Conservation (phyloP, 202 grass and related monocot genomes). For the Carex arenaria region DNA sequence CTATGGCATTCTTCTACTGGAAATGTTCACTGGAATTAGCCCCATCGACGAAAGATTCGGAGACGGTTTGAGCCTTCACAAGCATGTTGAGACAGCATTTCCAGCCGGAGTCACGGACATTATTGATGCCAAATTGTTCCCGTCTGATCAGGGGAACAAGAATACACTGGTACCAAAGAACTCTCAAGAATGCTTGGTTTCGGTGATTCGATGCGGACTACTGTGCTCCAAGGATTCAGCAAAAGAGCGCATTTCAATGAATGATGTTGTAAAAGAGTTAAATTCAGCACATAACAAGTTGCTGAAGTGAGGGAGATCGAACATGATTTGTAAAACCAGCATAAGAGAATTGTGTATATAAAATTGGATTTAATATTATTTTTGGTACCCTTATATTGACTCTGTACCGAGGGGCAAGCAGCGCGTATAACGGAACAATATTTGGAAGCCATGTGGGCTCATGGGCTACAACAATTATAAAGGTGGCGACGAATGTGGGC, state of each 20-base stretch:
- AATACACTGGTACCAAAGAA: neutral
- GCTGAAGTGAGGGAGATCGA: neutral
- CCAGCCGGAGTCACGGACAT: constrained; percentile 17
- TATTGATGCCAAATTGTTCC: constrained; percentile 24
- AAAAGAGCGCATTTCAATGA: constrained; percentile 9
- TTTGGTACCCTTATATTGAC: neutral
- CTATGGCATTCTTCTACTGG: constrained; percentile 27
- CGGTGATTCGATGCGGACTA: constrained; percentile 15
- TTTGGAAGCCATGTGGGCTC: neutral
- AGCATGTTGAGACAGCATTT: constrained; percentile 22
- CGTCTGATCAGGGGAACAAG: neutral
- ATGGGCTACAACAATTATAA: neutral
- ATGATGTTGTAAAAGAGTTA: constrained; percentile 19
- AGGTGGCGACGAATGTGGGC: neutral
- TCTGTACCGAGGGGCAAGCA: neutral
- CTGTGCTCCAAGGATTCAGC: constrained; percentile 24
- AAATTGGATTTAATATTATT: neutral
- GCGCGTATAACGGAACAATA: neutral
- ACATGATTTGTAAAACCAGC: neutral
- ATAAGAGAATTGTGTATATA: neutral
- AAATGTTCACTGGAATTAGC: constrained; percentile 37
- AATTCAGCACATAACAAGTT: constrained; percentile 14
- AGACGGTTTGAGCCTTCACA: constrained; percentile 17
- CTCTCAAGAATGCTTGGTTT: neutral
- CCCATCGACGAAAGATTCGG: constrained; percentile 30